Evolutionary conservation across 169 alveolate genomes (phyloP).

Genomic region (Plasmodium inui): DNA sequence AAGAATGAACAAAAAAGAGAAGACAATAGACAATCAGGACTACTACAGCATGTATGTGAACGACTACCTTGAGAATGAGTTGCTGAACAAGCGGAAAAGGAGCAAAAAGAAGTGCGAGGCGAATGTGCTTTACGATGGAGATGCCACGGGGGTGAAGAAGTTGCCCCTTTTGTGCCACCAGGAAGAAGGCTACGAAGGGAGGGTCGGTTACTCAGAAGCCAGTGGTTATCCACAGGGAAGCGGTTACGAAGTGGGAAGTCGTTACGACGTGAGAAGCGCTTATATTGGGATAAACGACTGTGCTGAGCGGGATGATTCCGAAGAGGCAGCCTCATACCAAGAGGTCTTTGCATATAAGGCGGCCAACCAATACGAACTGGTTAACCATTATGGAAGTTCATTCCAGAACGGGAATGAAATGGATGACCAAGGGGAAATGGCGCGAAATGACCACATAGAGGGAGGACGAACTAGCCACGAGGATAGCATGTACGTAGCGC

Average conservation of each 20-base stretch:
- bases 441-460: not conserved
- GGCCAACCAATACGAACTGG: not conserved
- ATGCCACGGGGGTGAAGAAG: not conserved
- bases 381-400: not conserved
- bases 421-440: not conserved
- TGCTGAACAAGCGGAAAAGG: slow-evolving; percentile 22
- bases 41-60: slow-evolving; percentile 60
- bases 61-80: slow-evolving; percentile 36
- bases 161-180: not conserved
- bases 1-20: slow-evolving; percentile 6
- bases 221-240: too few species aligned
- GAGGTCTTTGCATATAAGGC: not conserved
- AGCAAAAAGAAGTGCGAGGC: not conserved
- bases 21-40: slow-evolving; percentile 28
- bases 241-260: not conserved
- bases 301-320: not conserved
- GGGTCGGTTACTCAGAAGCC: too few species aligned
- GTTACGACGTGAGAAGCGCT: not conserved
- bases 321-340: not conserved
- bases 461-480: not conserved
- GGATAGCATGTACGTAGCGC: not conserved
- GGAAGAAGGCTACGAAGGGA: not conserved
- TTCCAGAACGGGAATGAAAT: not conserved
- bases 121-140: not conserved
- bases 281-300: not conserved